Conservation (phyloP, 257 asterid genomes). For the Salvia miltiorrhiza region DNA sequence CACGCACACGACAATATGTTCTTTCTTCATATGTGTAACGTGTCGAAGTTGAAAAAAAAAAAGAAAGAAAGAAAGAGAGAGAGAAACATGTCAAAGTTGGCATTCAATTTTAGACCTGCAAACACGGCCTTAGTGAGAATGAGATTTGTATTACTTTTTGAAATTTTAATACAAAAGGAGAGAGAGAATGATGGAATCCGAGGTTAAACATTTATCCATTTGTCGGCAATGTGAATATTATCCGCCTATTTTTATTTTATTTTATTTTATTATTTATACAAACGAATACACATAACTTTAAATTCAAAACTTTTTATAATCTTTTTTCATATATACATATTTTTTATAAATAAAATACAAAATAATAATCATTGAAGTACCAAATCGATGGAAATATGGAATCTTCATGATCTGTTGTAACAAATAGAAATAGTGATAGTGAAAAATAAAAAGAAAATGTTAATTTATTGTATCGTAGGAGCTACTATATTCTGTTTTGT, state of each 20-base stretch:
- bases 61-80: no score
- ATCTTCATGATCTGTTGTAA: background rate
- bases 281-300: background rate
- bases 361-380: background rate
- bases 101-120: background rate
- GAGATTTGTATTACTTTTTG: background rate
- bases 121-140: slow-evolving; percentile 12
- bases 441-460: no score
- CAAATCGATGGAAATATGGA: background rate
- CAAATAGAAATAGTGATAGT: no score
- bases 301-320: no score
- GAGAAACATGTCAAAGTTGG: no score
- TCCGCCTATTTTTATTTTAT: background rate
- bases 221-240: background rate
- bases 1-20: no score
- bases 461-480: no score
- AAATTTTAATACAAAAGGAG: background rate
- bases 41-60: no score
- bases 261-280: background rate
- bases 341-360: no score
- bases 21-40: no score
- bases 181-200: slow-evolving; percentile 22
- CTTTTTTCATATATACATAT: no score
- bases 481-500: no score
- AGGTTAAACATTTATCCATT: slow-evolving; percentile 15